These are phyloP conservation scores for Backusella circina DNA, from an alignment of 192 early-diverging fungal genomes.

Conservation along the genomic window DNA sequence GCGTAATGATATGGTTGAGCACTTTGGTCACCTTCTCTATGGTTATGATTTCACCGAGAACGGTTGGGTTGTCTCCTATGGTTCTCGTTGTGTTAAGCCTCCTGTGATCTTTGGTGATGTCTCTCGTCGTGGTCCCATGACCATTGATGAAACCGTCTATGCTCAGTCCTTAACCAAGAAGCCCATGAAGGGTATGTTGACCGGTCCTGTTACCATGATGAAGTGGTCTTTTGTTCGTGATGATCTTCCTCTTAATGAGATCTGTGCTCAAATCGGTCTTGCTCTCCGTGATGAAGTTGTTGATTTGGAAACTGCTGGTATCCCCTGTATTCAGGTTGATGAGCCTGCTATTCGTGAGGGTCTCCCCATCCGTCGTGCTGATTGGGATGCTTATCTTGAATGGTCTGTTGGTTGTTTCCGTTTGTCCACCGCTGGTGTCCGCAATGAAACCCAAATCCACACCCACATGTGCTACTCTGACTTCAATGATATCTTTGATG, in stretches of 20 bases:
- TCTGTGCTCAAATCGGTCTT: constrained; percentile 88
- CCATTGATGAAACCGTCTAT: constrained; percentile 78
- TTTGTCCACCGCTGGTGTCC: constrained; percentile 83
- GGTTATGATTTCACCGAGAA: constrained; percentile 95
- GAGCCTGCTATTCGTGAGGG: constrained; percentile 99
- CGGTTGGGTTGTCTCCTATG: constrained; percentile 98
- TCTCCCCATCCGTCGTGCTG: constrained; percentile 82
- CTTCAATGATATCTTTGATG: constrained; percentile 97
- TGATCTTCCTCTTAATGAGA: constrained; percentile 83
- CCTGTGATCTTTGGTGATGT: constrained; percentile 98
- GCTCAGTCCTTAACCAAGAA: constrained; percentile 86
- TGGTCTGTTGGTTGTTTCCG: constrained; percentile 96
- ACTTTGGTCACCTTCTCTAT: constrained; percentile 92
- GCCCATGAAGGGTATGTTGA: constrained; percentile 99
- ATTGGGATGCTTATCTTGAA: constrained; percentile 88
- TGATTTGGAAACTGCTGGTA: constrained; percentile 91
- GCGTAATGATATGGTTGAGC: constrained; percentile 95
- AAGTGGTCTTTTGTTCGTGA: constrained; percentile 99
- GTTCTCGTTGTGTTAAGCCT: constrained; percentile 94
- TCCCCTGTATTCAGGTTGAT: constrained; percentile 94
- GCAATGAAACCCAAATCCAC: constrained; percentile 92
- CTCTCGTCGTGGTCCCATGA: constrained; percentile 87
- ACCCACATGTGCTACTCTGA: constrained; percentile 99
- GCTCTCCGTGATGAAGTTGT: constrained; percentile 95
- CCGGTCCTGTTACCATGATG: constrained; percentile 96